A percentile compares a stretch with the other conserved stretches of the same genome.
phyloP scores from a whole-genome alignment of 1,284 basidiomycete genomes.

The Fomitopsis palustris region DNA sequence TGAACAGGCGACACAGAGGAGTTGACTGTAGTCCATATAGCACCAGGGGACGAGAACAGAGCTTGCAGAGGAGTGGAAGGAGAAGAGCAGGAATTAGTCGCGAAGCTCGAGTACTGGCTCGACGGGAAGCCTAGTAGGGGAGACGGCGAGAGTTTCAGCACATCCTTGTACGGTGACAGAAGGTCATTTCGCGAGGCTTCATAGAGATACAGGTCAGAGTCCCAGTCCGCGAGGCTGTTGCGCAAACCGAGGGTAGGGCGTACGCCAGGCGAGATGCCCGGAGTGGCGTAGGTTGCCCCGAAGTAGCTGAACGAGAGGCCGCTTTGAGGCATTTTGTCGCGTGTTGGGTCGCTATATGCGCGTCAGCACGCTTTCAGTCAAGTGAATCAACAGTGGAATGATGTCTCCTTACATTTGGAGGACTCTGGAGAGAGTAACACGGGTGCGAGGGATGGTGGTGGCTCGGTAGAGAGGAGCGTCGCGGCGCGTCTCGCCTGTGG shows the following conservation, averaged over 20 bases:
- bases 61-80: constrained; percentile 20
- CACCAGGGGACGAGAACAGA: constrained; percentile 20
- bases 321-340: not conserved
- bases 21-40: constrained; percentile 16
- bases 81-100: constrained; percentile 8
- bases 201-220: constrained; percentile 16
- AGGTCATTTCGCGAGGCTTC: constrained; percentile 7
- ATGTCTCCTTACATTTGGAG: not conserved
- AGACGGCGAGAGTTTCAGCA: constrained; percentile 7
- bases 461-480: not conserved
- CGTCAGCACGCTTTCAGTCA: not conserved
- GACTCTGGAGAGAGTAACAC: not conserved
- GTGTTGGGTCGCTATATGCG: not conserved
- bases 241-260: constrained; percentile 14
- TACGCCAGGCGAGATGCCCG: not conserved
- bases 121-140: constrained; percentile 6
- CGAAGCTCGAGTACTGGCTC: constrained; percentile 7
- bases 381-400: not conserved
- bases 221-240: constrained; percentile 11
- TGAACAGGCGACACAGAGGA: constrained; percentile 21
- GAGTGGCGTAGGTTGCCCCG: not conserved
- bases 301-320: not conserved
- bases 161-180: constrained; percentile 7
- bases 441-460: not conserved
- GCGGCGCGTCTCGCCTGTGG: not conserved